These are phyloP conservation scores for Cenchrus fungigraminus DNA, from an alignment of 176 grass and related monocot species.

Conservation along the genomic window DNA sequence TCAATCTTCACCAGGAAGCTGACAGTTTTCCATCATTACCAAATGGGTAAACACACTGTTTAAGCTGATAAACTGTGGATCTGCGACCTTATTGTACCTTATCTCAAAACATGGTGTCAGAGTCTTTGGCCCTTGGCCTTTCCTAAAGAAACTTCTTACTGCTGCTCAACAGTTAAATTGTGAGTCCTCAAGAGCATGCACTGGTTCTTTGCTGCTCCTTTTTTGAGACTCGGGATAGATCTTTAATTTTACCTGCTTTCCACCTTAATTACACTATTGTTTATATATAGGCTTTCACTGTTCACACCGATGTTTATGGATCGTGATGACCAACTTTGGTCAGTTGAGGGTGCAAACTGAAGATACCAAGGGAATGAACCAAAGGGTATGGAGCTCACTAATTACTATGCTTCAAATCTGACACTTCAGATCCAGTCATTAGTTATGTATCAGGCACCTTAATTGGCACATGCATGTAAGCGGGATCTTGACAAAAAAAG, in stretches of 20 bases:
- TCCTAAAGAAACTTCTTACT: slow-evolving; percentile 18
- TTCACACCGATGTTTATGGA: slow-evolving; percentile 4
- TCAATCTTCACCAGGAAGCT: slow-evolving; percentile 5
- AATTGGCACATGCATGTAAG: background rate
- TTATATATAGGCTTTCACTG: slow-evolving; percentile 10
- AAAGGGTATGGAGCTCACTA: slow-evolving; percentile 14
- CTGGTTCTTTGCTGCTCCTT: background rate
- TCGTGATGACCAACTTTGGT: background rate
- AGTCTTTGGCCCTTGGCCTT: slow-evolving; percentile 10
- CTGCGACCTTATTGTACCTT: slow-evolving; percentile 2
- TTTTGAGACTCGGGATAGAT: slow-evolving; percentile 3
- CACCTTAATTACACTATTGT: slow-evolving; percentile 12
- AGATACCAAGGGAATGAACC: background rate
- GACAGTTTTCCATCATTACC: slow-evolving; percentile 11
- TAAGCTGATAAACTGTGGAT: background rate
- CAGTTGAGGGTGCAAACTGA: background rate
- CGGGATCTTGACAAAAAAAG: background rate
- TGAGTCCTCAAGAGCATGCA: background rate
- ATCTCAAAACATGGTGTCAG: slow-evolving; percentile 31
- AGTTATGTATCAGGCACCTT: too few relatives aligned
- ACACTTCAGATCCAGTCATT: background rate
- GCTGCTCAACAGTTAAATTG: slow-evolving; percentile 22
- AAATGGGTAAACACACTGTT: slow-evolving; percentile 5
- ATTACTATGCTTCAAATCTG: background rate
- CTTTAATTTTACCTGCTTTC: background rate